Conservation (phyloP, 176 grass and related monocot species). For the Carex parvula region DNA sequence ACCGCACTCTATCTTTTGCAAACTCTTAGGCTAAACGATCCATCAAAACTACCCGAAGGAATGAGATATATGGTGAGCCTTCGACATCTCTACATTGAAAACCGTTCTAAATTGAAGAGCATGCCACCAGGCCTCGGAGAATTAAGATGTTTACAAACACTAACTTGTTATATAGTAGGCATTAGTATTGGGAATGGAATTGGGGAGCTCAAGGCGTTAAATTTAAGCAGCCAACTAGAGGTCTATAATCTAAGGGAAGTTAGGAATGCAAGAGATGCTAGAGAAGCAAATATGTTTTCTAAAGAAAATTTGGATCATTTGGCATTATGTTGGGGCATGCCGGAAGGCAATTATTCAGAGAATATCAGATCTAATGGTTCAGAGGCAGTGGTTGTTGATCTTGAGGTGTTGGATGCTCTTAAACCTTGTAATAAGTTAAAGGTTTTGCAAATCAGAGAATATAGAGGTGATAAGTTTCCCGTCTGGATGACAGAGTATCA, state of each 20-base stretch:
- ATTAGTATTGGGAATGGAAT: background rate
- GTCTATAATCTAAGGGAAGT: slow-evolving; percentile 11
- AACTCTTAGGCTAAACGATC: background rate
- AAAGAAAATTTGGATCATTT: background rate
- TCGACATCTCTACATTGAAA: slow-evolving; percentile 11
- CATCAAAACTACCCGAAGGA: slow-evolving; percentile 13
- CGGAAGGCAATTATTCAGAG: too few species aligned
- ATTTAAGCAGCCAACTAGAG: background rate
- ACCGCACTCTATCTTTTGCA: background rate
- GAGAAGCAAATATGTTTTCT: background rate
- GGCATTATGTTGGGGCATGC: background rate
- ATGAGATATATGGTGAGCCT: slow-evolving; percentile 36
- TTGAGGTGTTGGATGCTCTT: too few species aligned
- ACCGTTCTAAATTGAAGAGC: background rate
- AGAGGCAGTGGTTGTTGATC: too few species aligned
- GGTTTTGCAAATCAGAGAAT: too few species aligned
- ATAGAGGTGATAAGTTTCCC: too few species aligned
- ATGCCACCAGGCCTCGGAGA: slow-evolving; percentile 23
- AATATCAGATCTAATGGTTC: too few species aligned
- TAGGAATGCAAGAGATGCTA: slow-evolving; percentile 2
- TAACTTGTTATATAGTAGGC: slow-evolving; percentile 21
- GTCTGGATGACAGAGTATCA: too few species aligned
- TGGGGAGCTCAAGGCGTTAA: slow-evolving; percentile 27
- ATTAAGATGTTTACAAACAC: slow-evolving; percentile 7
- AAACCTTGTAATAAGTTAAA: too few species aligned